Evolutionary conservation across 495 filamentous ascomycete species (phyloP).

Genomic region (Lasiosphaeria miniovina): DNA sequence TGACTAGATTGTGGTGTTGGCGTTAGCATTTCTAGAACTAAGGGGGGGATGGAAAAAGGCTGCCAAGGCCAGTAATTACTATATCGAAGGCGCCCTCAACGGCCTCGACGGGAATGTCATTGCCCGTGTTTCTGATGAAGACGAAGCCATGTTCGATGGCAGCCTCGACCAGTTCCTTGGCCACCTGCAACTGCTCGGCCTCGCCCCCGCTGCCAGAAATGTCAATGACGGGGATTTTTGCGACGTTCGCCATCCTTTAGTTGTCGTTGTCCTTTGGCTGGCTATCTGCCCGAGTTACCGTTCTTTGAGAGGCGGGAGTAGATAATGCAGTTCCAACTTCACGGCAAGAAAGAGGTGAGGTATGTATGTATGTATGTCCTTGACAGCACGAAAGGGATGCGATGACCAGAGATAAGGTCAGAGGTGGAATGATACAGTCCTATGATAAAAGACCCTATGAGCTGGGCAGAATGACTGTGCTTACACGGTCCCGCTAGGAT

Average conservation of each 20-base stretch:
- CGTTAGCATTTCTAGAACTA: slow-evolving; percentile 1
- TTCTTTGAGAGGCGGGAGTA: no score
- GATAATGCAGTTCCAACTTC: no score
- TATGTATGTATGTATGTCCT: no score
- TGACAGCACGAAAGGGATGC: no score
- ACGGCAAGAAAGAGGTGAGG: background rate
- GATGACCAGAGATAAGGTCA: no score
- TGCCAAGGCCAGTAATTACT: slow-evolving; percentile 43
- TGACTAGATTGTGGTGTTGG: slow-evolving; percentile 51
- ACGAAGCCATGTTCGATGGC: slow-evolving; percentile 82
- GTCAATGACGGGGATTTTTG: slow-evolving; percentile 78
- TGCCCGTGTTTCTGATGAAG: slow-evolving; percentile 69
- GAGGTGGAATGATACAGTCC: no score
- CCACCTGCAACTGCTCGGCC: slow-evolving; percentile 44
- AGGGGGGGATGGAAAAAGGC: background rate
- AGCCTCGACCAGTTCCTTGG: slow-evolving; percentile 72
- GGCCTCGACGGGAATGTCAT: slow-evolving; percentile 61
- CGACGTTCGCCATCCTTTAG: slow-evolving; percentile 38
- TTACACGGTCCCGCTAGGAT: no score
- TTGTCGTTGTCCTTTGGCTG: background rate
- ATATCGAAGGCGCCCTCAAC: slow-evolving; percentile 73
- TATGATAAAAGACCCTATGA: no score
- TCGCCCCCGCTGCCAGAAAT: slow-evolving; percentile 55
- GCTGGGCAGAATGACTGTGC: no score
- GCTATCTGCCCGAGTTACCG: no score